Base-by-base conservation (phyloP, 495 filamentous ascomycete genomes). In the Ramalina peruviana region DNA sequence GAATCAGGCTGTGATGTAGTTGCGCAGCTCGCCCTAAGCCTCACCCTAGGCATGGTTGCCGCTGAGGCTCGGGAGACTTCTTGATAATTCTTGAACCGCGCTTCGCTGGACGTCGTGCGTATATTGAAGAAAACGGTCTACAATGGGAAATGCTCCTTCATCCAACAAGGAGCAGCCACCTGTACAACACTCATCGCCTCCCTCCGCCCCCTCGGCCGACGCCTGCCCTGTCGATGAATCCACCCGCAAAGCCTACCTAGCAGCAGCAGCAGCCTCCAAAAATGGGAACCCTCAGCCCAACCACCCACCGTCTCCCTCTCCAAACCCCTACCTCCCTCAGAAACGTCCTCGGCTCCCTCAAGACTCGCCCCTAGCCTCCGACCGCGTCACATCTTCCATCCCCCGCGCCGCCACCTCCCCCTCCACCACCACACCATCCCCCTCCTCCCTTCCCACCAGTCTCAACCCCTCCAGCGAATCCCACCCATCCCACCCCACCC, bases 191-290 rank as follows among this genome's bases (percentile, higher is more conserved):
- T 19, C 38, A n/a, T 48, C 54, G 11, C 61, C 67, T 30, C 65
- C 65, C 47, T 1, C 40, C 40, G 3, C 40, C 40, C 11, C 40
- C 21, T 41, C 40, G 4, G 17, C 40, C 40, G 16, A 41, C 21
- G 68, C 72, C 53, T 96, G 90, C 58, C 92, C 92, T 3, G 85
- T 96, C 53, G 88, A 95, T 66, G 83, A 85, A 60, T 83, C 84
- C 59, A 84, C 88, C 23, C 81, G 90, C 52, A 80, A 83, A 54
- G 72, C 82, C 52, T 98, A 88, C 88, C 71, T 95, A 23, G 58
- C 59, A 62, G 50, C 58, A 50, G 45, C 58, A 50, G 45, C 30
- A 33, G 30, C 30, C 3, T 33, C 30, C 50, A 48, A 49, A 53
- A 23, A 17, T 58, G 46, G 7, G 53, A 60, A 69, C 43, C 57